Base-by-base conservation (phyloP, 805 yeast genomes). In the Lipomyces chichibuensis region DNA sequence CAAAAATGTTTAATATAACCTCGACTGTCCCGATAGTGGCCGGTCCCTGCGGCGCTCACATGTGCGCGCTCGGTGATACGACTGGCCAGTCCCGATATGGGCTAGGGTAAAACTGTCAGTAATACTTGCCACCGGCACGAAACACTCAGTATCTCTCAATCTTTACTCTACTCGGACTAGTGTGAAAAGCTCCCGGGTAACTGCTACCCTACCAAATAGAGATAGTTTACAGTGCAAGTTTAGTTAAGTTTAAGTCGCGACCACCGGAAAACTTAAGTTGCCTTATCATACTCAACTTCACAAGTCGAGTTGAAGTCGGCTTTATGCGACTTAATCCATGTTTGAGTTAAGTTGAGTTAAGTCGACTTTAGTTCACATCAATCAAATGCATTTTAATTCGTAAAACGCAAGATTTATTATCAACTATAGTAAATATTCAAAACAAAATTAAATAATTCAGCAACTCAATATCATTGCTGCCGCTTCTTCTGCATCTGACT, bases 401-500 rank as follows among this genome's bases (percentile, higher is more conserved):
- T 39, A 39, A 39, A 39, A 0, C 6, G 17, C 20, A 39, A 39
- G 46, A 39, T 39, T 39, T 39, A 39, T 39, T 39, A 39, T 39
- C 17, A 39, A 39, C 46, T 52, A 25, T 2, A 25, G 5, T n/a
- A 51, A 5, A 1, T 52, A 52, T 52, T 52, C 55, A 49, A 52
- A 52, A 52, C 55, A 52, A 52, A 51, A 52, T 52, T 14, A 52
- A 52, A 20, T 52, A 52, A 51, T 51, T 51, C 8, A 23, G 27
- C 54, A 0, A 52, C 23, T 43, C 20, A 43, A 43, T 8, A 52
- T 52, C 55, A 52, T 52, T 52, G 55, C 32, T 52, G 55, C 55
- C 55, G 32, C 5, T 52, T 52, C 55, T 52, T 52, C 55, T 52
- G 55, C 32, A 52, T 52, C 55, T 52, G 55, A 52, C 55, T 52